A percentile compares a stretch with the other conserved stretches of the same genome.
Conservation (phyloP, 768 basidiomycete species). For the Gautieria morchelliformis region DNA sequence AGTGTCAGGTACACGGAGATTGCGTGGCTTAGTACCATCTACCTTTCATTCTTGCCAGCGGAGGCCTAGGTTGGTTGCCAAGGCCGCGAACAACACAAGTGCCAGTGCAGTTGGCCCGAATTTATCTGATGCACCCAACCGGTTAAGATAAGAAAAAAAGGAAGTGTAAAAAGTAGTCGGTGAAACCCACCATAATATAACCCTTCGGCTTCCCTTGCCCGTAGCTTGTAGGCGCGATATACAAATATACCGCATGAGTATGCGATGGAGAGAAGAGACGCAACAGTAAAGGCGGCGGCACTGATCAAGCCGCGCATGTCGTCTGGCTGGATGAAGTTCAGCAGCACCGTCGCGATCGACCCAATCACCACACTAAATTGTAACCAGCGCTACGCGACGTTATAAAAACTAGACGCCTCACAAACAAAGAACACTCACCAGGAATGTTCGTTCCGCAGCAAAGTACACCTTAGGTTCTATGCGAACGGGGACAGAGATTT, state of each 20-base stretch:
- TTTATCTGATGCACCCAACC: conserved; percentile 40
- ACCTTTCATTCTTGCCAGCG: conserved; percentile 20
- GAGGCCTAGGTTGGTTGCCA: conserved; percentile 68
- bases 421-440: conserved; percentile 45
- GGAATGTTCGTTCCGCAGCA: conserved; percentile 88
- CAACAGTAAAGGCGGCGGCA: conserved; percentile 80
- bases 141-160: neutral
- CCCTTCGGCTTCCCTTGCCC: conserved; percentile 64
- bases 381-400: conserved; percentile 66
- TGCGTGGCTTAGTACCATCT: no score
- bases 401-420: neutral
- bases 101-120: conserved; percentile 77
- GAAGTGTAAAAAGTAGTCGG: no score
- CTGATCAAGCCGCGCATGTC: conserved; percentile 76
- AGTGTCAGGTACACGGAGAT: no score
- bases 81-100: conserved; percentile 53
- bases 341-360: conserved; percentile 79
- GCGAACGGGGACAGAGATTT: conserved; percentile 88
- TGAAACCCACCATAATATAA: conserved; percentile 47
- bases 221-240: conserved; percentile 59
- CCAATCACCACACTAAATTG: conserved; percentile 82
- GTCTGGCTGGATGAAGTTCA: conserved; percentile 72
- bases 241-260: conserved; percentile 80
- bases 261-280: conserved; percentile 80
- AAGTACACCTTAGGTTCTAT: conserved; percentile 98